phyloP scores from a whole-genome alignment of 257 asterid species.

The Nicotiana otophora region DNA sequence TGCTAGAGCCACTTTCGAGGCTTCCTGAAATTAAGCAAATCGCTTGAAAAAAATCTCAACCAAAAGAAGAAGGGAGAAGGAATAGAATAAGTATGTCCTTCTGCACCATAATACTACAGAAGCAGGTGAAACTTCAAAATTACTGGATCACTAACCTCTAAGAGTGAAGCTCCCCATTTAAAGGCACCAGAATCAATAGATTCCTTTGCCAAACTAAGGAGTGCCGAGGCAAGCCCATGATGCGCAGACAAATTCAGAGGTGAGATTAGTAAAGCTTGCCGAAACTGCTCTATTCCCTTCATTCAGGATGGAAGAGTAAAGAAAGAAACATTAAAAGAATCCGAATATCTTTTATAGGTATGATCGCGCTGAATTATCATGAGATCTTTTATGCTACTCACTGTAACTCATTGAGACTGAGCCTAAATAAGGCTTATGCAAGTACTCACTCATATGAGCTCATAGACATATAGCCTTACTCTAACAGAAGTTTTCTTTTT shows the following conservation, averaged over 20 bases:
- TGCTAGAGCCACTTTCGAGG: conserved; percentile 54
- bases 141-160: conserved; percentile 58
- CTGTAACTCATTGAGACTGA: neutral
- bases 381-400: neutral
- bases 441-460: neutral
- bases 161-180: conserved; percentile 82
- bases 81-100: neutral
- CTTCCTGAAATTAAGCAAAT: conserved; percentile 58
- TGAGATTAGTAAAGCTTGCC: conserved; percentile 58
- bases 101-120: conserved; percentile 7
- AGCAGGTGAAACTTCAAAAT: conserved; percentile 7
- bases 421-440: neutral
- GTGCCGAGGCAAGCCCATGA: conserved; percentile 88
- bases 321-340: neutral
- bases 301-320: conserved; percentile 8
- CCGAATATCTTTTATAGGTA: conserved; percentile 2
- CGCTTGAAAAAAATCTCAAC: conserved; percentile 10
- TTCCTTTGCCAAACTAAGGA: conserved; percentile 86
- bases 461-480: neutral
- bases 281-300: conserved; percentile 85
- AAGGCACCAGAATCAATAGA: conserved; percentile 70
- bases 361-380: neutral
- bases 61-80: neutral
- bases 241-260: conserved; percentile 66
- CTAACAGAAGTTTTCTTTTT: neutral